Conservation (phyloP, 371 early-diverging fungal genomes). For the Ordospora pajunii region DNA sequence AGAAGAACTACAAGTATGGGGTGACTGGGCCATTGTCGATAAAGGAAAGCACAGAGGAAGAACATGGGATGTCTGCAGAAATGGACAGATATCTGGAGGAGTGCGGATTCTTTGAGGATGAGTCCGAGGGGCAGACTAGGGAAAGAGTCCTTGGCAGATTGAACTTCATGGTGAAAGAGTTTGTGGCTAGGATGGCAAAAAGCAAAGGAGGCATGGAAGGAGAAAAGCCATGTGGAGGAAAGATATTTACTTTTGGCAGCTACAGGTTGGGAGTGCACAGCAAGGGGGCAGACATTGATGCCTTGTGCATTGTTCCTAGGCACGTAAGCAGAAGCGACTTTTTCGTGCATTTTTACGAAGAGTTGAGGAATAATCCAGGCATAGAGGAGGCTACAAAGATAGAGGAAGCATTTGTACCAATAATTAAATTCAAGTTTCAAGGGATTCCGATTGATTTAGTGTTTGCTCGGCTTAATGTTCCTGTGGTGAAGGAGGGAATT, state of each 20-base stretch:
- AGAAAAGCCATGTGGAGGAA: slow-evolving; percentile 78
- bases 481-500: slow-evolving; percentile 72
- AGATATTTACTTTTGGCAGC: slow-evolving; percentile 96
- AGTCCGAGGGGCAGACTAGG: slow-evolving; percentile 65
- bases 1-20: slow-evolving; percentile 36
- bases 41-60: slow-evolving; percentile 37
- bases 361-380: slow-evolving; percentile 70
- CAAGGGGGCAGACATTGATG: slow-evolving; percentile 94
- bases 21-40: slow-evolving; percentile 48
- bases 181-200: slow-evolving; percentile 45
- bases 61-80: slow-evolving; percentile 12
- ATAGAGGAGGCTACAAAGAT: slow-evolving; percentile 75
- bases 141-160: slow-evolving; percentile 60
- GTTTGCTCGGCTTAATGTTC: slow-evolving; percentile 73
- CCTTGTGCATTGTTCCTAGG: slow-evolving; percentile 85
- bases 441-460: slow-evolving; percentile 77
- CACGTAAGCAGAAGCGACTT: slow-evolving; percentile 87
- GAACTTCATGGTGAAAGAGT: slow-evolving; percentile 55
- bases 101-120: slow-evolving; percentile 58
- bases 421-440: slow-evolving; percentile 73
- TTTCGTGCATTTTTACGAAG: slow-evolving; percentile 75
- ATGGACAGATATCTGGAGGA: slow-evolving; percentile 48
- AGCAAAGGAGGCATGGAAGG: slow-evolving; percentile 68
- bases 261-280: slow-evolving; percentile 94
- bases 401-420: slow-evolving; percentile 85